A percentile compares a stretch with the other conserved stretches of the same genome.
phyloP scores from a whole-genome alignment of 108 stramenopile species.

The Nitzschia sp. region DNA sequence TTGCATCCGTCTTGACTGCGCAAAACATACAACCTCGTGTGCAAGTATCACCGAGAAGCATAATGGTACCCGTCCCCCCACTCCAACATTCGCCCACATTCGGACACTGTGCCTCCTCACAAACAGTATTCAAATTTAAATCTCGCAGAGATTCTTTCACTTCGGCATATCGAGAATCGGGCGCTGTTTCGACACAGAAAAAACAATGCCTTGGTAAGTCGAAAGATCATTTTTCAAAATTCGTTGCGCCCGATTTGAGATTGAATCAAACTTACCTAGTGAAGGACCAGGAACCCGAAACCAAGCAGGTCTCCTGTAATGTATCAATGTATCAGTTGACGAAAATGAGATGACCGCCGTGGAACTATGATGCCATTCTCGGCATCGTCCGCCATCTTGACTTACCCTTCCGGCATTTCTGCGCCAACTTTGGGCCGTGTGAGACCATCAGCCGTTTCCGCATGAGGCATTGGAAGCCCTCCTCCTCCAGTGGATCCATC shows the following conservation, averaged over 20 bases:
- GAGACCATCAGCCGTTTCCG: constrained; percentile 28
- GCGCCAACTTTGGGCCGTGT: constrained; percentile 79
- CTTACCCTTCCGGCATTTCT: constrained; percentile 78
- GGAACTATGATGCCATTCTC: too few relatives aligned
- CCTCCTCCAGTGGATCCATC: constrained; percentile 86
- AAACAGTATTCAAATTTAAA: constrained; percentile 92
- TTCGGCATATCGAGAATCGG: constrained; percentile 68
- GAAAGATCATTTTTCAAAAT: background rate
- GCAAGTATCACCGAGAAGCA: constrained; percentile 99
- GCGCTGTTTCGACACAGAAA: constrained; percentile 11
- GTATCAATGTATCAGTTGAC: background rate
- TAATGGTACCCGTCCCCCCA: constrained; percentile 99
- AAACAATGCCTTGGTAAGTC: background rate
- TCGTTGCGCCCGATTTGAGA: background rate
- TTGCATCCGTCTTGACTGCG: constrained; percentile 90
- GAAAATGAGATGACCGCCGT: too few relatives aligned
- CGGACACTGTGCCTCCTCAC: constrained; percentile 98
- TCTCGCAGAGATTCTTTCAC: constrained; percentile 75
- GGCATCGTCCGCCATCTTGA: background rate
- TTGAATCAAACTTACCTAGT: constrained; percentile 14
- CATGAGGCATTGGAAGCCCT: constrained; percentile 77
- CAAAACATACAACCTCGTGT: constrained; percentile 99
- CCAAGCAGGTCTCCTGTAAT: constrained; percentile 62
- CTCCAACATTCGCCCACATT: constrained; percentile 99
- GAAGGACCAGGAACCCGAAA: constrained; percentile 76